Evolutionary conservation across 2,329 filamentous ascomycete genomes (phyloP), one percentile per base, ranked within the genome.

Genomic region (Stemphylium vesicarium): DNA sequence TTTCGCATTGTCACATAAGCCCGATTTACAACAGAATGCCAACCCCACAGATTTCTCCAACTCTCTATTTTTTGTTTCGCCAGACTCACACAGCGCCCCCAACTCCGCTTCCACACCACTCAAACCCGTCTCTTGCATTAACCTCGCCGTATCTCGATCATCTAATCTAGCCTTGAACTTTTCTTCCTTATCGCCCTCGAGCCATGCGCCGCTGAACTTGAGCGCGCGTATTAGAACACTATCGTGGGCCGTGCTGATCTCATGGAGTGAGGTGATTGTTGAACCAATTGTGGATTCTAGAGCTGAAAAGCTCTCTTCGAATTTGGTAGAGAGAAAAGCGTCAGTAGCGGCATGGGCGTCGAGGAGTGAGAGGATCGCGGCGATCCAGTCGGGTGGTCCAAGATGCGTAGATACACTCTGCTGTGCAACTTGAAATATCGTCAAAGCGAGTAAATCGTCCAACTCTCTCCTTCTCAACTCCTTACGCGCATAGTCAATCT

Each of bases 351-450:
- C 38, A 10, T 44, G 54, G 9, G n/a, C 7, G 9, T 33, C 35
- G 2, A 39, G 39, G n/a, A 58, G 41, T 18, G 37, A 37, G 20
- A 13, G 48, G 39, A 20, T 47, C 22, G 31, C 40, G 6, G 31
- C 24, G 15, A 3, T 20, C 16, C 6, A 36, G 35, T 4, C 32
- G 20, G 4, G 20, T 3, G 6, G 20, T 22, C 6, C 4, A 22
- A 22, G 20, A 22, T 32, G 15, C 12, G 13, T 52, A 40, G 18
- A 37, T 0, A 37, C 50, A 31, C 38, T 52, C 12, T 63, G 62
- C 44, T 63, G 65, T 15, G 57, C 60, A 13, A 58, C 49, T 40
- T 63, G 66, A 4, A 55, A 50, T 4, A 57, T 37, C 9, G 56
- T 49, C 24, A 67, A 35, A 7, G 53, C 26, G 16, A 60, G 61